Evolutionary conservation across 257 asterid species (phyloP).

Genomic region (Perilla frutescens): DNA sequence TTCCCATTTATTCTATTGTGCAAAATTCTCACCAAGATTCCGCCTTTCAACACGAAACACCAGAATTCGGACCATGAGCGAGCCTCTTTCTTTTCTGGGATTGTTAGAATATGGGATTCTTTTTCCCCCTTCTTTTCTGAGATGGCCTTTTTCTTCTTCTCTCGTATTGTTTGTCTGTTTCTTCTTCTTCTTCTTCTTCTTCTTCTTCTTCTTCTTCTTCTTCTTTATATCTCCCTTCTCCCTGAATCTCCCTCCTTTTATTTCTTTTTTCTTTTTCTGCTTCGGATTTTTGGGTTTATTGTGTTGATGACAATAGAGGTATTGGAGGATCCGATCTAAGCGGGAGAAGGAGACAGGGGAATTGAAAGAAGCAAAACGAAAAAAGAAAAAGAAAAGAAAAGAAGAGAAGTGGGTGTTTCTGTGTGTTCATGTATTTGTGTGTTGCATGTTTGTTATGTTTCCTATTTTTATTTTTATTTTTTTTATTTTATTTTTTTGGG

Average conservation of each 20-base stretch:
- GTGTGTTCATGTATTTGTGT: conserved; percentile 40
- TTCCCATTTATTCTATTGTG: conserved; percentile 65
- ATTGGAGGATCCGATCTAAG: conserved; percentile 77
- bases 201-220: background rate
- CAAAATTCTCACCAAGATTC: conserved; percentile 28
- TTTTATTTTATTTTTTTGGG: background rate
- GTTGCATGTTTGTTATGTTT: conserved; percentile 42
- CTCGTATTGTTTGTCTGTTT: background rate
- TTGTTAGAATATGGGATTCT: conserved; percentile 19
- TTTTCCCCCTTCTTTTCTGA: background rate
- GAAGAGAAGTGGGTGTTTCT: conserved; percentile 30
- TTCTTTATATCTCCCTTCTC: background rate
- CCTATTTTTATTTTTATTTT: background rate
- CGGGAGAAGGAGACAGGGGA: conserved; percentile 62
- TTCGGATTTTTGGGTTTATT: conserved; percentile 41
- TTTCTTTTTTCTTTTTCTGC: background rate
- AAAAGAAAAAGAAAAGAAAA: background rate
- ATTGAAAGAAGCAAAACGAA: conserved; percentile 46
- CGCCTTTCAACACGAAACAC: conserved; percentile 37
- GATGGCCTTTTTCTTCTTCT: conserved; percentile 27
- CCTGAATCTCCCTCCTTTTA: background rate
- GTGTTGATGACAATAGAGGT: conserved; percentile 45
- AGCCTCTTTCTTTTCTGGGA: conserved; percentile 29
- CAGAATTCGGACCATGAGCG: conserved; percentile 41
- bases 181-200: background rate